Base-by-base conservation (phyloP, 768 basidiomycete genomes). In the Pluteus cervinus region DNA sequence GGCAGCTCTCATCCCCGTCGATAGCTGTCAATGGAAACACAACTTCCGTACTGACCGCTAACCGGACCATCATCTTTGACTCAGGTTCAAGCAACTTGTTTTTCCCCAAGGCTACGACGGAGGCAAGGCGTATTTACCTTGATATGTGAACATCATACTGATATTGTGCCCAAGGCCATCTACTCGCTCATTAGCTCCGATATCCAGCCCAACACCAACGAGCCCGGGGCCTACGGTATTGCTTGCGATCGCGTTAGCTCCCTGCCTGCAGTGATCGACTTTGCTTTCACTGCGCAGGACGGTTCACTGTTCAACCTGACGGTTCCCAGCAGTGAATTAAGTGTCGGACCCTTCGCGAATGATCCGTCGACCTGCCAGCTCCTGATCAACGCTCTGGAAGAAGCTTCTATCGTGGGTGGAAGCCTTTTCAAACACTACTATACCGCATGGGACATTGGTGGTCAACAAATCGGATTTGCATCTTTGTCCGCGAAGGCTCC, bases 341-440 rank as follows among this genome's bases (percentile, higher is more conserved):
- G 60, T 45, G 74, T 76, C 23, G 76, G 75, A 8, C 73, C 75
- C 10, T 77, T 78, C 53, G 50, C 59, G n/a, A 68, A 60, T 44
- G 58, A 76, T 45, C 56, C 73, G 4, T 50, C 62, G 11, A 52
- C 63, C 20, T 77, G 75, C 52, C 75, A 77, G 52, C 76, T 75
- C 5, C 61, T 77, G 21, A 74, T 76, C 58, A 78, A 76, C 46
- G 70, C 74, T n/a, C 68, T 69, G 44, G 72, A 76, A 50, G 68
- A 66, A 3, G 55, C 71, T 33, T 61, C 65, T 33, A 51, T 78
- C 23, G 66, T 79, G 18, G 76, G 75, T 8, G 75, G 68, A 17
- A 75, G 72, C 46, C 42, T 76, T 39, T 53, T 78, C 43, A 76
- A 79, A 59, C 75, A 77, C 47, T 77, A 73, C 44, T 78, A 75